Evolutionary conservation across 108 stramenopile genomes (phyloP).

Genomic region (Skeletonema menzelii): DNA sequence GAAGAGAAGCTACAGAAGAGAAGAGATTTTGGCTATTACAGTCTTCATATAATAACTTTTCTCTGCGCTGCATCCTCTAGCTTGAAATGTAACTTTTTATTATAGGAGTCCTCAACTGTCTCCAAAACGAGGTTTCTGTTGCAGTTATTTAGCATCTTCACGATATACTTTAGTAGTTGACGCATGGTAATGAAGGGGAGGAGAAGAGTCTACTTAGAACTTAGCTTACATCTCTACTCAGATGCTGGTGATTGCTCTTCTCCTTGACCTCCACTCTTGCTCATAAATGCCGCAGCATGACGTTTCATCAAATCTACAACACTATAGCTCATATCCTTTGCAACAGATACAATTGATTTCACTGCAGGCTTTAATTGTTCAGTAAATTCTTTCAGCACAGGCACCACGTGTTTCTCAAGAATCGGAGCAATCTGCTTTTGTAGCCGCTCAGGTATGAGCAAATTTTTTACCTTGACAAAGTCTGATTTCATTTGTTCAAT

Average conservation of each 20-base stretch:
- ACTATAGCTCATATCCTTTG: conserved; percentile 17
- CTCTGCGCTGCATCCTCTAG: too few species aligned
- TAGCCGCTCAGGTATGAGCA: conserved; percentile 25
- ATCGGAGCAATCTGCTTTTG: conserved; percentile 4
- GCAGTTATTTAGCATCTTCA: too few species aligned
- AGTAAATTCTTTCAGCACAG: not conserved
- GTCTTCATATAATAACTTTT: too few species aligned
- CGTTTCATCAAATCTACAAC: conserved; percentile 21
- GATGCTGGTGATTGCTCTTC: conserved; percentile 2
- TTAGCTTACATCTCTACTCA: not conserved
- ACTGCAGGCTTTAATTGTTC: conserved; percentile 22
- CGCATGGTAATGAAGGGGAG: too few species aligned
- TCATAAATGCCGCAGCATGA: conserved; percentile 18
- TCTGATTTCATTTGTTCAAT: conserved; percentile 37
- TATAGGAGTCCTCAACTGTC: too few species aligned
- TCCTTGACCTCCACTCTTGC: conserved; percentile 2
- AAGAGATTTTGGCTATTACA: too few species aligned
- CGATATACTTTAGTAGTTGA: too few species aligned
- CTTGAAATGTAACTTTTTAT: too few species aligned
- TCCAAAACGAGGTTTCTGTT: too few species aligned
- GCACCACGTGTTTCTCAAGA: not conserved
- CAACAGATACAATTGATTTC: conserved; percentile 12
- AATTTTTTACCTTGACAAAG: conserved; percentile 13
- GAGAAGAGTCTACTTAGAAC: too few species aligned
- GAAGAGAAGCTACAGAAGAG: too few species aligned